These are phyloP conservation scores for Flaveria floridana DNA, from an alignment of 140 eudicot genomes.

Conservation along the genomic window DNA sequence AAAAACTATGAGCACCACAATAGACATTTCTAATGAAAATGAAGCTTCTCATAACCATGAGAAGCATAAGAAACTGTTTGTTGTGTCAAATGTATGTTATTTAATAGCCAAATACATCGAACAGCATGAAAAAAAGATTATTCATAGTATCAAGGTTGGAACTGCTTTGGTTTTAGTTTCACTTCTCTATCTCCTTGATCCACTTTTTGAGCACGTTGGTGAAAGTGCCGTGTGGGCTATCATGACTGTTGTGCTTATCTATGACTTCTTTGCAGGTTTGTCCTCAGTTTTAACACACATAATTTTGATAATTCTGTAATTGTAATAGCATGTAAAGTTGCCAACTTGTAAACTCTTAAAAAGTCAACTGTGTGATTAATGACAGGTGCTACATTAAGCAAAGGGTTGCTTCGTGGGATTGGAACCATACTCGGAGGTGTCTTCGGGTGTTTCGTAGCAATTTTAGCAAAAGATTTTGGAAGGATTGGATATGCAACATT, in stretches of 20 bases:
- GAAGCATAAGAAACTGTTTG: constrained; percentile 37
- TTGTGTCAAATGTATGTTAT: constrained; percentile 36
- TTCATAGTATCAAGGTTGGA: constrained; percentile 76
- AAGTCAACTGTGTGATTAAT: constrained; percentile 4
- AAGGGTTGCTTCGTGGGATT: constrained; percentile 68
- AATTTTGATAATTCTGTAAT: background rate
- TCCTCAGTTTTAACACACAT: constrained; percentile 22
- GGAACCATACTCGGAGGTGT: constrained; percentile 80
- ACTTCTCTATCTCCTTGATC: constrained; percentile 70
- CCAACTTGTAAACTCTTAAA: background rate
- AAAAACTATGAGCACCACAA: constrained; percentile 45
- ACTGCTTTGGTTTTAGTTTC: constrained; percentile 72
- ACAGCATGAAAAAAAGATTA: constrained; percentile 34
- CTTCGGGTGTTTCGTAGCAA: constrained; percentile 64
- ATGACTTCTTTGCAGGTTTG: constrained; percentile 82
- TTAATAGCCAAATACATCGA: constrained; percentile 27
- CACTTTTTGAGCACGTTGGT: constrained; percentile 70
- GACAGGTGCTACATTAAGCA: constrained; percentile 82
- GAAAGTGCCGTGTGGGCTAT: constrained; percentile 94
- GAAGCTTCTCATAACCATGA: constrained; percentile 36
- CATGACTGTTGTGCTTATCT: constrained; percentile 88
- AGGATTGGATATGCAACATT: constrained; percentile 45
- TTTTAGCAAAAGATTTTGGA: constrained; percentile 56
- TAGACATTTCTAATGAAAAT: constrained; percentile 38
- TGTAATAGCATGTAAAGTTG: background rate